These are phyloP conservation scores for Litsea cubeba DNA, from an alignment of 164 flowering plant genomes.

Conservation along the genomic window DNA sequence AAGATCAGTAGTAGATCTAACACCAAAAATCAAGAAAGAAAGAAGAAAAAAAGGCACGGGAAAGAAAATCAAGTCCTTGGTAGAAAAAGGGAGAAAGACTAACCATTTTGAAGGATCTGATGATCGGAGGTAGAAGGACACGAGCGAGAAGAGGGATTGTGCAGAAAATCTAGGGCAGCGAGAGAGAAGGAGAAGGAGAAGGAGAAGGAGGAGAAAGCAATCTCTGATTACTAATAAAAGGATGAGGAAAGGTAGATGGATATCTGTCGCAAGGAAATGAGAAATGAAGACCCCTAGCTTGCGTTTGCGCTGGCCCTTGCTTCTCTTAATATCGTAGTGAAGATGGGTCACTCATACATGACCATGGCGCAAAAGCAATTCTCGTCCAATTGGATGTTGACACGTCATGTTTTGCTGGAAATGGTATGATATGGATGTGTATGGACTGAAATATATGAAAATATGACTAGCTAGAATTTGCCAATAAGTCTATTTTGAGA, in stretches of 20 bases:
- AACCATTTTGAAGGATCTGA: slow-evolving; percentile 2
- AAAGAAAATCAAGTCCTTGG: neutral
- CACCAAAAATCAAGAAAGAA: neutral
- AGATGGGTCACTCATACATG: no score
- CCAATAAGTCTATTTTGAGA: no score
- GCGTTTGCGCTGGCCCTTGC: neutral
- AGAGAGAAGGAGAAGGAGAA: neutral
- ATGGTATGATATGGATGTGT: no score
- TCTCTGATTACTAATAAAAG: no score
- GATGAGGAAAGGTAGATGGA: no score
- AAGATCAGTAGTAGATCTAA: slow-evolving; percentile 1
- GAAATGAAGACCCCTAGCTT: neutral
- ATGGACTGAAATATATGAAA: no score
- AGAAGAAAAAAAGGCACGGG: neutral
- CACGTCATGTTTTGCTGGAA: no score
- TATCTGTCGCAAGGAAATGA: neutral
- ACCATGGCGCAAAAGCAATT: no score
- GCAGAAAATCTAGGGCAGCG: neutral
- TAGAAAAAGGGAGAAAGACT: neutral
- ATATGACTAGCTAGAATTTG: no score
- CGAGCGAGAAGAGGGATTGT: slow-evolving; percentile 1
- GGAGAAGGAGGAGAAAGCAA: neutral
- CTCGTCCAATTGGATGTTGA: no score
- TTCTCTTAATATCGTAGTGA: no score
- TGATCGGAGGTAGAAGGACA: slow-evolving; percentile 1